Evolutionary conservation across 441 rosid genomes (phyloP), one percentile per base, ranked within the genome.

Genomic region (Flueggea neowawraea): DNA sequence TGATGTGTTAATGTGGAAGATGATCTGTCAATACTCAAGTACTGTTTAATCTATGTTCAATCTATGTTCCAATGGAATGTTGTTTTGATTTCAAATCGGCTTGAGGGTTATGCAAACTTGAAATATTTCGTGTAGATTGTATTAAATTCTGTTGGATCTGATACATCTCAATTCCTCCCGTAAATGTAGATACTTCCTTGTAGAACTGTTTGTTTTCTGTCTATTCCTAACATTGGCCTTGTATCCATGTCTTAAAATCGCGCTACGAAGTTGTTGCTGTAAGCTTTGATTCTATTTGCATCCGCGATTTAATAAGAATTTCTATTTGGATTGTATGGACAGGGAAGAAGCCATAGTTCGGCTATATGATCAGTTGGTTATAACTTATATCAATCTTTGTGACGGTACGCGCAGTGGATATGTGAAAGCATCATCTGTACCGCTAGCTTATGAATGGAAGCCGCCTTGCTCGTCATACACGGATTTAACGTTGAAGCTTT

Each of bases 301-400:
- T 3, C 5, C 13, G 14, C 5, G 51, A 32, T 47, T 14, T 58
- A 15, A 53, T 31, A 31, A 56, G 31, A 61, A 39, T 62, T 57
- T 55, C 63, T 11, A 48, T 43, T 62, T 63, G 48, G 3, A 16
- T 65, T 13, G 57, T 44, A 63, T 62, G 58, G 57, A 66, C 78
- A 73, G 80, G 76, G 62, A 73, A 75, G 73, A 70, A 66, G 54
- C 43, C 17, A 22, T 41, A 53, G 64, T 12, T 58, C 61, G 60
- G 31, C 4, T 36, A 36, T 5, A 36, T 36, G 41, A 50, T 59
- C 28, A 11, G 54, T n/a, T 16, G 13, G 3, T 50, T 64, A 36
- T 10, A 54, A 16, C 41, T 69, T 39, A 16, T 39, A 55, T 61
- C 36, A 32, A 31, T 54, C 49, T 54, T 54, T 32, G 31, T 32